Evolutionary conservation across 208 protist genomes (phyloP), one percentile per base, ranked within the genome.

Genomic region (Porcisia hertigi): DNA sequence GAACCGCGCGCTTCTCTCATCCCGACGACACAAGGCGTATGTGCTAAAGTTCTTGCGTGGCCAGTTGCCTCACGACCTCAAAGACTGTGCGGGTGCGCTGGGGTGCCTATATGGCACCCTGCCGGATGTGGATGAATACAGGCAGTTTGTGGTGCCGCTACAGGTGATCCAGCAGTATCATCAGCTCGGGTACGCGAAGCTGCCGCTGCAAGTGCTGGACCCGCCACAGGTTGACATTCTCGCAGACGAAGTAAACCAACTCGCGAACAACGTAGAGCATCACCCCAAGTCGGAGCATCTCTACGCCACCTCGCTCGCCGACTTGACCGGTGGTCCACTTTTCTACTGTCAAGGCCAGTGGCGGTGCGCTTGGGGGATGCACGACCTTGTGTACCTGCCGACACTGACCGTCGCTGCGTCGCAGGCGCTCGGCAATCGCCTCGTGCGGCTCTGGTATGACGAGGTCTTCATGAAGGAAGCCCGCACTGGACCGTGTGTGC

Each of bases 311-410:
- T 92, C 90, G n/a, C 82, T 96, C 45, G 87, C 89, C 3, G 80
- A 93, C 74, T 65, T 94, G 43, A 94, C 86, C 9, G 80, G 74
- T n/a, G 89, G 90, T 20, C 90, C 90, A n/a, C 76, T 96, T 1
- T 96, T 96, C 79, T 94, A 88, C 74, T 94, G 92, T 58, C 90
- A 94, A 67, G 92, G 92, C 1, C 90, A 94, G 84, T 96, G 92
- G 91, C 80, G 92, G 5, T 87, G 89, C 59, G 71, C 83, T 30
- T 94, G 92, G 90, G 90, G 88, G 0, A 93, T 96, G 90, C 92
- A 96, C 74, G 92, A 96, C 66, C 84, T 96, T 45, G 86, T 96
- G 63, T 94, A 92, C 76, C 77, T 94, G 52, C 92, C 92, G 7
- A 90, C 81, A 16, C 78, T 96, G 23, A 94, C 90, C 73, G 92